phyloP scores from a whole-genome alignment of 2,329 filamentous ascomycete species.

The Diaporthe citrichinensis region DNA sequence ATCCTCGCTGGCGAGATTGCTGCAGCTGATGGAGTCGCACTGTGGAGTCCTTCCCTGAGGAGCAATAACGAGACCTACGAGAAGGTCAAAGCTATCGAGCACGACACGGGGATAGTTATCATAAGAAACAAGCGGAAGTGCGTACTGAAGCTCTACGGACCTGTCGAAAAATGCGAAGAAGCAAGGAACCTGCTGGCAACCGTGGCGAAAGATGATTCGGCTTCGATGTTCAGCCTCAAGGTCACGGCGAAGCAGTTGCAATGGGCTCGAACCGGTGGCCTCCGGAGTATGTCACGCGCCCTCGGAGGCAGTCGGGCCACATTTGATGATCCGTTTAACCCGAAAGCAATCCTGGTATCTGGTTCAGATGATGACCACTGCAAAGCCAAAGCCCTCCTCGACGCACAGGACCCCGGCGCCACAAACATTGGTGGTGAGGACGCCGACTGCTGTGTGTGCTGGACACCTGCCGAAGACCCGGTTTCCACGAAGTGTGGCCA shows the following conservation, averaged over 20 bases:
- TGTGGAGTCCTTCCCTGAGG: not conserved
- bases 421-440: not conserved
- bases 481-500: not conserved
- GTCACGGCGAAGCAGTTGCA: not conserved
- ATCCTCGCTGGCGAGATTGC: not conserved
- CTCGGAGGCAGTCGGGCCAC: not conserved
- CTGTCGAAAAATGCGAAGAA: not conserved
- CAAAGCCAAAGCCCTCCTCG: not conserved
- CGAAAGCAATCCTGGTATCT: not conserved
- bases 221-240: not conserved
- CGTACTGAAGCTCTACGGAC: not conserved
- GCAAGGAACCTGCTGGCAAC: not conserved
- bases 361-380: not conserved
- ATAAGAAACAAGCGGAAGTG: not conserved
- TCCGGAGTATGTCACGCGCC: not conserved
- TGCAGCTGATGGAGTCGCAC: not conserved
- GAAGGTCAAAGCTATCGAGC: not conserved
- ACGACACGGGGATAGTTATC: not conserved
- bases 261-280: not conserved
- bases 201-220: not conserved
- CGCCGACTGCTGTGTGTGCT: not conserved
- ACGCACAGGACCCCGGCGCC: not conserved
- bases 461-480: not conserved
- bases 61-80: not conserved
- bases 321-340: not conserved